Evolutionary conservation across 495 filamentous ascomycete genomes (phyloP), one percentile per base, ranked within the genome.

Genomic region (Staphylotrichum longicolle): DNA sequence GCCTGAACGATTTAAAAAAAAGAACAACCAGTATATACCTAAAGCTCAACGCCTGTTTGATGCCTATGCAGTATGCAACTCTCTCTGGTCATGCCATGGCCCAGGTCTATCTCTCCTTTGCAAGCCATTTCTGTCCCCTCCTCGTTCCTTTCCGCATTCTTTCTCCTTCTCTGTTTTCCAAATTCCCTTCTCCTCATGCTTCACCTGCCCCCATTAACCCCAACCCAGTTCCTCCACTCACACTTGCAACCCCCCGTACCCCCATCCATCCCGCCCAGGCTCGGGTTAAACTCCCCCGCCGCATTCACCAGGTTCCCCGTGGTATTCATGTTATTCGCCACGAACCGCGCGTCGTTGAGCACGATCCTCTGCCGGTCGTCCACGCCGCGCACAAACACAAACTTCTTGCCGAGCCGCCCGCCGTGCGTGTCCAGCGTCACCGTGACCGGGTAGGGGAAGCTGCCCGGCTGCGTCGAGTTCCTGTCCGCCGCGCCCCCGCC

Each of bases 371-470:
- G 74, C 35, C 77, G 67, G 11, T 75, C 74, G 53, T 86, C 78
- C 63, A 96, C 73, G 0, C 77, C 79, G 66, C 91, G 89, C 70
- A 86, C 86, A 68, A 89, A 95, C 1, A 88, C 74, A 69, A 85
- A 78, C 74, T 96, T 96, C 64, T 78, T 69, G 27, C 68, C 74
- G 4, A 74, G 70, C 45, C 82, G 69, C 0, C 91, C 90, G 39
- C 91, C 91, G 59, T 94, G 90, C 39, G 90, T 85, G 72, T 98
- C 93, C 10, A 88, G 63, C 2, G 88, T 88, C 20, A 97, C 79
- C 0, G 88, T 94, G 0, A 96, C 80, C 0, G 91, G 91, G 68
- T 93, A 96, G 0, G 93, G 92, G 71, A 96, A 93, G 4, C 86
- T 86, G 4, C 90, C 89, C 0, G 90, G 89, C 30, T 78, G 80